These are phyloP conservation scores for Mycena filopes DNA, from an alignment of 768 basidiomycete genomes.

Conservation along the genomic window DNA sequence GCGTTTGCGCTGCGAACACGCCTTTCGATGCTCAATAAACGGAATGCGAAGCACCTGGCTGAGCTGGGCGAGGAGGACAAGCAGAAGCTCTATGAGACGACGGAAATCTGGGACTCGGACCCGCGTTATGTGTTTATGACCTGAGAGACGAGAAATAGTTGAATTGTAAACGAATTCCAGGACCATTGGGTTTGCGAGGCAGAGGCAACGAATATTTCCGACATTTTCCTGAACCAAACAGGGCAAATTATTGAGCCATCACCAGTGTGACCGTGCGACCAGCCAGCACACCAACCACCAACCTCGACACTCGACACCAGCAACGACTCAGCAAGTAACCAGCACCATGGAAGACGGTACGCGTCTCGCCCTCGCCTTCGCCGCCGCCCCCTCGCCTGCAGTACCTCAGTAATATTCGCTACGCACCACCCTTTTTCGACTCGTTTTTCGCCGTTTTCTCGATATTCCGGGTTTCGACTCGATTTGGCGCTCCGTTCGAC, in stretches of 20 bases:
- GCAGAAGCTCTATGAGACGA: slow-evolving; percentile 34
- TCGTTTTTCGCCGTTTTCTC: slow-evolving; percentile 10
- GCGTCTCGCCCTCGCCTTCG: slow-evolving; percentile 12
- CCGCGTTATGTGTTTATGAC: slow-evolving; percentile 67
- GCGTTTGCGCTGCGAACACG: slow-evolving; percentile 59
- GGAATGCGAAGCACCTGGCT: slow-evolving; percentile 43
- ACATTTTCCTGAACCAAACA: no score
- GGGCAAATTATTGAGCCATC: no score
- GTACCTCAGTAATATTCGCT: slow-evolving; percentile 16
- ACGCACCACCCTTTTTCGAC: not conserved
- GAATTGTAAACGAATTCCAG: no score
- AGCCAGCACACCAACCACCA: no score
- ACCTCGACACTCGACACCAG: no score
- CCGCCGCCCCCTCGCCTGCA: slow-evolving; percentile 1
- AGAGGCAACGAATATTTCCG: no score
- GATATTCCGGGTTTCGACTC: slow-evolving; percentile 16
- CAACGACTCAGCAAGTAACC: no score
- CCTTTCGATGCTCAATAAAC: slow-evolving; percentile 54
- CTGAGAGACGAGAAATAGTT: slow-evolving; percentile 28
- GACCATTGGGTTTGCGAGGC: no score
- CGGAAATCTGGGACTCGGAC: slow-evolving; percentile 61
- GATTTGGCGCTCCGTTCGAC: slow-evolving; percentile 6
- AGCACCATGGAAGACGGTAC: slow-evolving; percentile 27
- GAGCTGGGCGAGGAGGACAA: slow-evolving; percentile 46
- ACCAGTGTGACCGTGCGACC: no score